These are phyloP conservation scores for Apiospora phragmitis DNA, from an alignment of 2,329 filamentous ascomycete genomes.

Conservation along the genomic window DNA sequence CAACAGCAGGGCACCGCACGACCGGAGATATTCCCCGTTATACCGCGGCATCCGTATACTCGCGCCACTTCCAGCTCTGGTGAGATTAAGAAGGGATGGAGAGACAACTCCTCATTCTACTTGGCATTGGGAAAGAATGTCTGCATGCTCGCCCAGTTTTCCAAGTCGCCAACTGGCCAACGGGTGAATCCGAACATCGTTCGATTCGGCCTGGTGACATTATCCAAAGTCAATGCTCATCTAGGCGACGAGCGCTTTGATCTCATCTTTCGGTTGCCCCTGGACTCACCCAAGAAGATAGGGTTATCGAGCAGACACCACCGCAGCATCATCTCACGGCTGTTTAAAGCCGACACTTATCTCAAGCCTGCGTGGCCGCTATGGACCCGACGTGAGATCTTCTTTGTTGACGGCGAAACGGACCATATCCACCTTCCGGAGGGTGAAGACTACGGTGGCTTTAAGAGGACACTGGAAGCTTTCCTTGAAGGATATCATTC, in stretches of 20 bases:
- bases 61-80: slow-evolving; percentile 41
- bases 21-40: slow-evolving; percentile 53
- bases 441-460: slow-evolving; percentile 55
- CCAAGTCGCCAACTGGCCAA: slow-evolving; percentile 47
- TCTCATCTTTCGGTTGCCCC: slow-evolving; percentile 52
- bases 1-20: slow-evolving; percentile 34
- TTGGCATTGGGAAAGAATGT: slow-evolving; percentile 55
- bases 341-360: slow-evolving; percentile 55
- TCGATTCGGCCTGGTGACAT: slow-evolving; percentile 52
- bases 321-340: slow-evolving; percentile 52
- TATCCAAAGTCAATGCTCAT: slow-evolving; percentile 53
- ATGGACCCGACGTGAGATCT: slow-evolving; percentile 53
- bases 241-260: slow-evolving; percentile 57
- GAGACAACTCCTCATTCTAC: slow-evolving; percentile 54
- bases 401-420: slow-evolving; percentile 52
- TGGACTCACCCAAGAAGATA: slow-evolving; percentile 44
- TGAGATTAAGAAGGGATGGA: slow-evolving; percentile 45
- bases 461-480: slow-evolving; percentile 55
- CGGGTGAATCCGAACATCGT: slow-evolving; percentile 47
- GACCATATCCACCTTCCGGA: slow-evolving; percentile 54
- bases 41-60: slow-evolving; percentile 45
- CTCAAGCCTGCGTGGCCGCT: slow-evolving; percentile 61
- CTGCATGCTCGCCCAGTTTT: slow-evolving; percentile 53
- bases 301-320: slow-evolving; percentile 57
- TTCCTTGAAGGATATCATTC: slow-evolving; percentile 55